phyloP scores from a whole-genome alignment of 768 basidiomycete genomes.

The Amanita brunnescens region DNA sequence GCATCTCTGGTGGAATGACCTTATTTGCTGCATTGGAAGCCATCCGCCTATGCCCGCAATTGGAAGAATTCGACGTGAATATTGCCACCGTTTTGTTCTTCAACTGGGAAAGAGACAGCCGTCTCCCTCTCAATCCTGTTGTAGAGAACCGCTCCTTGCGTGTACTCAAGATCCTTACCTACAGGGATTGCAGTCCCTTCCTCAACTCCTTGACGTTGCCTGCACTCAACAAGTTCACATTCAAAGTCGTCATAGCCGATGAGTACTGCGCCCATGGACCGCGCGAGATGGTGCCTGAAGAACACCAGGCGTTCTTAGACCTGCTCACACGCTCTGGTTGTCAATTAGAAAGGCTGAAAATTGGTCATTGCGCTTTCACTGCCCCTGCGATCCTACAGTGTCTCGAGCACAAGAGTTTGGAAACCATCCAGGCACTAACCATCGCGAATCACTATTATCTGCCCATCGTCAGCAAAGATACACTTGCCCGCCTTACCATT shows the following conservation, averaged over 20 bases:
- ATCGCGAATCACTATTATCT: neutral
- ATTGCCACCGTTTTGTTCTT: neutral
- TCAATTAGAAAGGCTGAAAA: neutral
- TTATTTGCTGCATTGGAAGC: neutral
- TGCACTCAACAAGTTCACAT: neutral
- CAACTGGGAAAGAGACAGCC: too few species aligned
- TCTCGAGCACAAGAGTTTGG: neutral
- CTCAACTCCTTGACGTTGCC: neutral
- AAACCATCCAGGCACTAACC: neutral
- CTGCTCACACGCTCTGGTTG: neutral
- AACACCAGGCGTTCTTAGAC: neutral
- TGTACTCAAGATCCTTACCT: neutral
- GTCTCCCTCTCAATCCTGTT: neutral
- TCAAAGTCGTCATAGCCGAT: neutral
- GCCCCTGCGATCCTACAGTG: neutral
- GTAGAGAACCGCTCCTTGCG: neutral
- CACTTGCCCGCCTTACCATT: neutral
- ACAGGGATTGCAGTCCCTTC: neutral
- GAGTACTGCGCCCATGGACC: neutral
- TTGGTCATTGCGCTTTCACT: neutral
- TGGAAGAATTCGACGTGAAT: neutral
- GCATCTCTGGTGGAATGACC: neutral
- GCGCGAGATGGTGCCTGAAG: neutral
- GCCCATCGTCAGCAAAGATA: neutral
- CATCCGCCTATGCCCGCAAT: neutral